phyloP scores from a whole-genome alignment of 441 rosid species.

The Populus trichocarpa region DNA sequence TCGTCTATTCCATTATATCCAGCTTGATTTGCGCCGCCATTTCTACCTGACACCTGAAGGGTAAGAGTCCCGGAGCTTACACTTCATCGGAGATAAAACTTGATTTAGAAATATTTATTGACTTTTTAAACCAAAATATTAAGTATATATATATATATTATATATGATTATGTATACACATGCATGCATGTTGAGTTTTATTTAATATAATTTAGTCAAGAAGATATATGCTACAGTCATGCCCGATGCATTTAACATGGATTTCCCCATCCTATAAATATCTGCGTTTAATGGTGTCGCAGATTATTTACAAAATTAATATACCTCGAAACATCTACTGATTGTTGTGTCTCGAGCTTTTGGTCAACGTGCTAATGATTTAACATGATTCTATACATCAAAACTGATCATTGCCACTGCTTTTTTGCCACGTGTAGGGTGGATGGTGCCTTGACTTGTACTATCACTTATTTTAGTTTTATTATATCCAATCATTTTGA shows the following conservation, averaged over 20 bases:
- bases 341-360: constrained; percentile 14
- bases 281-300: neutral
- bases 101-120: constrained; percentile 28
- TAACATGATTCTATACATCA: neutral
- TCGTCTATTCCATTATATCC: constrained; percentile 16
- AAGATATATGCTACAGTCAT: constrained; percentile 10
- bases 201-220: neutral
- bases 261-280: constrained; percentile 9
- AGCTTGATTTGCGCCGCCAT: constrained; percentile 37
- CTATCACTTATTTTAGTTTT: neutral
- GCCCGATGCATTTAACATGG: constrained; percentile 5
- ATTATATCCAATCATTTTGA: neutral
- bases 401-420: neutral
- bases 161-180: too few species aligned
- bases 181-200: too few species aligned
- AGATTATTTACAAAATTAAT: neutral
- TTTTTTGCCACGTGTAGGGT: constrained; percentile 10
- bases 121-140: constrained; percentile 3
- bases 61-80: constrained; percentile 16
- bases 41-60: constrained; percentile 23
- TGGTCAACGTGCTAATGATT: constrained; percentile 21
- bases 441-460: neutral
- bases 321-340: constrained; percentile 7
- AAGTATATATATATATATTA: neutral
- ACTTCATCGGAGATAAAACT: constrained; percentile 12